Evolutionary conservation across 2,329 filamentous ascomycete genomes (phyloP).

Genomic region (Colletotrichum sp.): DNA sequence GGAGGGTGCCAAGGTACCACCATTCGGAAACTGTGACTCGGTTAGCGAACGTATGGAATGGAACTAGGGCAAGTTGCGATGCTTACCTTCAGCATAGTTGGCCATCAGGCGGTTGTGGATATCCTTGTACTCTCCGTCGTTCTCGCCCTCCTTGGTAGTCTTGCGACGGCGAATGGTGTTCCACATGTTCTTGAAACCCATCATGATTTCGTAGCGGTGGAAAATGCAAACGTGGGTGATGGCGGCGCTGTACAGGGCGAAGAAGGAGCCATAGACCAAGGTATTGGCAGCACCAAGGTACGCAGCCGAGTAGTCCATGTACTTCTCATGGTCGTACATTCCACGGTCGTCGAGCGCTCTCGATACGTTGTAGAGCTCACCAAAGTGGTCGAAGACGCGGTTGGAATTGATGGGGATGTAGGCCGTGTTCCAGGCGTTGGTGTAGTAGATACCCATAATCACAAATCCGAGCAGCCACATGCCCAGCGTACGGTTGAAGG

Average conservation of each 20-base stretch:
- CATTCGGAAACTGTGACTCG: constrained; percentile 38
- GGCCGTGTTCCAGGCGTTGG: constrained; percentile 37
- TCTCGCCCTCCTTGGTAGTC: constrained; percentile 21
- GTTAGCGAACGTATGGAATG: not conserved
- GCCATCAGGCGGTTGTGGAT: constrained; percentile 37
- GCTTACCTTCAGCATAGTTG: constrained; percentile 30
- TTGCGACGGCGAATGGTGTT: constrained; percentile 34
- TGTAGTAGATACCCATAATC: constrained; percentile 35
- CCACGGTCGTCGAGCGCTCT: constrained; percentile 35
- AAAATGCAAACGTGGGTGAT: constrained; percentile 34
- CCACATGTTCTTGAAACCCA: constrained; percentile 30
- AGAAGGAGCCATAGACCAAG: constrained; percentile 34
- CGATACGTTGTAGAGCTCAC: constrained; percentile 41
- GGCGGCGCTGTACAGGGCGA: constrained; percentile 32
- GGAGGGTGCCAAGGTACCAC: constrained; percentile 43
- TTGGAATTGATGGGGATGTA: constrained; percentile 48
- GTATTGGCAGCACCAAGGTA: constrained; percentile 28
- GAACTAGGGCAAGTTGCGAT: too few species aligned
- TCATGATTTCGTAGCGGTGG: constrained; percentile 32
- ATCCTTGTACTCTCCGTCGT: constrained; percentile 42
- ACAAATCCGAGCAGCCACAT: constrained; percentile 31
- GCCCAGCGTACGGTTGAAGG: constrained; percentile 38
- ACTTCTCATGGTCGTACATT: constrained; percentile 41
- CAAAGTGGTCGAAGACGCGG: constrained; percentile 42
- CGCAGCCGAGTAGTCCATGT: constrained; percentile 31